Evolutionary conservation across 768 basidiomycete genomes (phyloP).

Genomic region (Albatrellus ellisii): DNA sequence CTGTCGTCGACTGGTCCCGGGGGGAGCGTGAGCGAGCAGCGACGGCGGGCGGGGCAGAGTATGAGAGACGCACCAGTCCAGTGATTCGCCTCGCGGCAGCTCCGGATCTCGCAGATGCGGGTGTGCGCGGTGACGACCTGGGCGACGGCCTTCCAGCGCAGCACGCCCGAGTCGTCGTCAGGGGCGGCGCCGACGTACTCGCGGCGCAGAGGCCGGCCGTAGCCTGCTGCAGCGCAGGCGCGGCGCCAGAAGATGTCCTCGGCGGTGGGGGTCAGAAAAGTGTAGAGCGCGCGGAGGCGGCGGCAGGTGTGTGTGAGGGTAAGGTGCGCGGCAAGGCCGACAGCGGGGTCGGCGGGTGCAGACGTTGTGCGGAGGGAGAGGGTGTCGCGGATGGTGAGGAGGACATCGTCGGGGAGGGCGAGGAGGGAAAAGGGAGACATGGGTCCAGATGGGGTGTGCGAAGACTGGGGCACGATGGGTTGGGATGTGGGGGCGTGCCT

Average conservation of each 20-base stretch:
- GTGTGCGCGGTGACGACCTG: slow-evolving; percentile 9
- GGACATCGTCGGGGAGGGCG: slow-evolving; percentile 11
- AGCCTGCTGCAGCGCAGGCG: slow-evolving; percentile 9
- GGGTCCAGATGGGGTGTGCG: too few species aligned
- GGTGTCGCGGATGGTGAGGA: slow-evolving; percentile 13
- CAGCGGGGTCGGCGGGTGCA: slow-evolving; percentile 5
- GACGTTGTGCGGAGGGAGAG: slow-evolving; percentile 8
- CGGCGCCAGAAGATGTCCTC: slow-evolving; percentile 12
- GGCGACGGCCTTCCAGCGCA: slow-evolving; percentile 12
- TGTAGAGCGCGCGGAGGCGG: slow-evolving; percentile 8
- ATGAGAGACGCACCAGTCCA: slow-evolving; percentile 12
- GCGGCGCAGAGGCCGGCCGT: slow-evolving; percentile 13
- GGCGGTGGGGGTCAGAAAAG: slow-evolving; percentile 6
- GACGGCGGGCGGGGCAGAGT: background rate
- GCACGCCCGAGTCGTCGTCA: slow-evolving; percentile 1
- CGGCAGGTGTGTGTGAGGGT: slow-evolving; percentile 11
- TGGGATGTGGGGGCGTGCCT: too few species aligned
- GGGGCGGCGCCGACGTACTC: slow-evolving; percentile 6
- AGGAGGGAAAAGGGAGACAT: too few species aligned
- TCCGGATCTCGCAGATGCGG: slow-evolving; percentile 12
- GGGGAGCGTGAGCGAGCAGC: background rate
- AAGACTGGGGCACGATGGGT: too few species aligned
- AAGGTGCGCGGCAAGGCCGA: slow-evolving; percentile 10
- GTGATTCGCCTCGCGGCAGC: slow-evolving; percentile 10
- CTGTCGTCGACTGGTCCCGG: background rate